Evolutionary conservation across 2,329 filamentous ascomycete species (phyloP), one percentile per base, ranked within the genome.

Genomic region (Xylaria arbuscula): DNA sequence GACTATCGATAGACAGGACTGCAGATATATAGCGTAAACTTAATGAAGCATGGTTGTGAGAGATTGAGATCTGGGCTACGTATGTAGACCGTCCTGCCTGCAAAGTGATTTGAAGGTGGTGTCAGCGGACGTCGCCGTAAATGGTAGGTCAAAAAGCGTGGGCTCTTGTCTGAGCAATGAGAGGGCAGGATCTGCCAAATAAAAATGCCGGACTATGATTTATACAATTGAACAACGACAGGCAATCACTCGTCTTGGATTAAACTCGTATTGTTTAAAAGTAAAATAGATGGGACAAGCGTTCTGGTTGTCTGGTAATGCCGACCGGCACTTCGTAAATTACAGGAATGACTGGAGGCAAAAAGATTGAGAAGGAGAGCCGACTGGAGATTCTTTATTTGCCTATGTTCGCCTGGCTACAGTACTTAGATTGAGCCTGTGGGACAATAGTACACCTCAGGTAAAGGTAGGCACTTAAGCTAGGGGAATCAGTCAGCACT

Each of bases 401-500:
- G 40, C 19, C 34, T 38, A 54, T 54, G 56, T n/a, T 40, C 11
- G 32, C 61, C 17, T 32, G 19, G n/a, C 36, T 13, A n/a, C n/a
- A n/a, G n/a, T n/a, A n/a, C n/a, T n/a, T n/a, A 28, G 17, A 54
- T 54, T 19, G 8, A 54, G 58, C 47, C 47, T 9, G 38, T 24
- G 15, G 11, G 40, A 22, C 17, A 38, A 28, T 22, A 5, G n/a
- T n/a, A n/a, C n/a, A n/a, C n/a, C n/a, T 2, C 40, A 32, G 22
- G 34, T 47, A 17, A n/a, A 32, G 22, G 34, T 47, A 17, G 28
- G 51, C 6, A 28, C 28, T 28, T 28, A n/a, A 45, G 15, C 40
- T 45, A 17, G 7, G 40, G 40, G 6, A 22, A 69, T 69, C 71
- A 74, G 69, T 74, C 71, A 74, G 67, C 71, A 64, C 34, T 64